Evolutionary conservation across 495 filamentous ascomycete genomes (phyloP).

Genomic region (Penicillium robsamsonii): DNA sequence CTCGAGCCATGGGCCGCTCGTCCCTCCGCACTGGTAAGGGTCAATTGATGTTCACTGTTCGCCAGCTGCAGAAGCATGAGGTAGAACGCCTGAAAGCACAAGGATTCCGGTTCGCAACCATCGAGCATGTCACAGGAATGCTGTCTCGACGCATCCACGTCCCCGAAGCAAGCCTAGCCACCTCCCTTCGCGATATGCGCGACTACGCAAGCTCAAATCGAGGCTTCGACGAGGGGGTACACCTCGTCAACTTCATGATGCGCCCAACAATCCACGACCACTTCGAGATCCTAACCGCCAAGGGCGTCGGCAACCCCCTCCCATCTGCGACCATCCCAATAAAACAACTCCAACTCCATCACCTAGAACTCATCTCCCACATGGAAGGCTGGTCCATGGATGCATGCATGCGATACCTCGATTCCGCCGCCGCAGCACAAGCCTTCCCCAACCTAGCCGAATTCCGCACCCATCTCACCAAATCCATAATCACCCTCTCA

Average conservation of each 20-base stretch:
- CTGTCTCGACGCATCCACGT: constrained; percentile 74
- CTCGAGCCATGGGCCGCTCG: constrained; percentile 36
- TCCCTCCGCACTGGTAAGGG: constrained; percentile 56
- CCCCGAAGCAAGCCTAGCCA: constrained; percentile 48
- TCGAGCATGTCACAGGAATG: constrained; percentile 63
- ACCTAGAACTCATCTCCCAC: constrained; percentile 55
- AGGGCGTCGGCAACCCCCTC: constrained; percentile 60
- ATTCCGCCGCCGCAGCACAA: constrained; percentile 30
- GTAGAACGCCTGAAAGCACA: constrained; percentile 59
- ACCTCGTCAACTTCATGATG: constrained; percentile 73
- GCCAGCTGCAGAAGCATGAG: constrained; percentile 57
- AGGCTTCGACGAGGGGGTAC: constrained; percentile 63
- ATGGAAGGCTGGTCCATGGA: constrained; percentile 59
- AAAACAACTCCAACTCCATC: constrained; percentile 54
- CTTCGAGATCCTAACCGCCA: constrained; percentile 73
- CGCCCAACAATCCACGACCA: constrained; percentile 63
- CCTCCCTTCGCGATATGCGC: constrained; percentile 60
- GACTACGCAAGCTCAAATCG: constrained; percentile 51
- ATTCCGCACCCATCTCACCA: constrained; percentile 43
- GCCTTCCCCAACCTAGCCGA: constrained; percentile 32
- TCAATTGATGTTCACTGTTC: constrained; percentile 79
- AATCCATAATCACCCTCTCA: constrained; percentile 41
- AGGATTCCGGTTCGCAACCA: constrained; percentile 74
- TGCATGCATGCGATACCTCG: constrained; percentile 49
- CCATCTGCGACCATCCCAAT: constrained; percentile 62